Conservation (phyloP, 129 eudicot genomes). For the Artemisia tridentata region DNA sequence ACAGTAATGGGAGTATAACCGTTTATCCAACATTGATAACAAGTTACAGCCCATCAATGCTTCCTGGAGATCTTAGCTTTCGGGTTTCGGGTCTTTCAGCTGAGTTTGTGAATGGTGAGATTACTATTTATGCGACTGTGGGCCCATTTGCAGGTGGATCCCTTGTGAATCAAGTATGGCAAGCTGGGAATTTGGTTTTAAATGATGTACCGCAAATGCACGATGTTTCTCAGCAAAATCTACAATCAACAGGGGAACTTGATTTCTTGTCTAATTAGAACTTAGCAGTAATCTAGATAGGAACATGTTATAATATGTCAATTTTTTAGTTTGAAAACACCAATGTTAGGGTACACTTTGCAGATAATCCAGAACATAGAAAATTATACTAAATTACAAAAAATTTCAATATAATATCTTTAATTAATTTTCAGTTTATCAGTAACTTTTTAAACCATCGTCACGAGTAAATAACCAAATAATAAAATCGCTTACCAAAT, state of each 20-base stretch:
- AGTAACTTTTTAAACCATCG: too few species aligned
- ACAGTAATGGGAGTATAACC: slow-evolving; percentile 35
- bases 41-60: slow-evolving; percentile 54
- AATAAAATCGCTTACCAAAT: too few species aligned
- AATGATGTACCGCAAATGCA: slow-evolving; percentile 60
- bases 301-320: neutral
- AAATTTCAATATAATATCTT: too few species aligned
- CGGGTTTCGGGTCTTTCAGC: slow-evolving; percentile 54
- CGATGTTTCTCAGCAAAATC: slow-evolving; percentile 35
- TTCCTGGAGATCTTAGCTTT: slow-evolving; percentile 47
- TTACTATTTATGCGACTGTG: slow-evolving; percentile 50
- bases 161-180: slow-evolving; percentile 53
- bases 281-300: neutral
- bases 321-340: neutral
- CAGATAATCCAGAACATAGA: neutral
- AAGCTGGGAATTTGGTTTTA: slow-evolving; percentile 47
- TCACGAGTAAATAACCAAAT: too few species aligned
- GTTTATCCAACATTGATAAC: slow-evolving; percentile 46
- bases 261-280: slow-evolving; percentile 39
- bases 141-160: slow-evolving; percentile 56
- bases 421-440: too few species aligned
- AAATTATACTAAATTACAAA: too few species aligned
- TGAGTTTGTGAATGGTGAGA: slow-evolving; percentile 42
- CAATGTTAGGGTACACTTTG: too few species aligned
- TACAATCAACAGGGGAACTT: slow-evolving; percentile 45